These are phyloP conservation scores for Thermothelomyces thermophilus DNA, from an alignment of 2,329 filamentous ascomycete genomes.

Conservation along the genomic window DNA sequence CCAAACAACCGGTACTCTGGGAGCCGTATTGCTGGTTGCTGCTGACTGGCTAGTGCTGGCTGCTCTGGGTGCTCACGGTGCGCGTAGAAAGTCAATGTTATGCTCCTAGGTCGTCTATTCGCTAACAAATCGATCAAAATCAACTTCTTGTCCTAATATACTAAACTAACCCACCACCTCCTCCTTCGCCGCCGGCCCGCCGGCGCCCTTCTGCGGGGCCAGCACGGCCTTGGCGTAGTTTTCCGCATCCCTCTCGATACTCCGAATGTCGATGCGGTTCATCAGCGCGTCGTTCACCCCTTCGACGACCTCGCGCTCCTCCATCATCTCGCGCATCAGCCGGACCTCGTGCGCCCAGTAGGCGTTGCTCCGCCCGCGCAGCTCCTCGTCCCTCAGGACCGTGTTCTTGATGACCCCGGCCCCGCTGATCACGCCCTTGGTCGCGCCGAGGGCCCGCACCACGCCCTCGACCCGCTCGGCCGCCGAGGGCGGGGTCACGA, in stretches of 20 bases:
- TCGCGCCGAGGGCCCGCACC: conserved; percentile 49
- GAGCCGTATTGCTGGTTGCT: too few relatives aligned
- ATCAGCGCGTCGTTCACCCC: conserved; percentile 62
- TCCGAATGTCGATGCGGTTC: conserved; percentile 56
- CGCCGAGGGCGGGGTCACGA: conserved; percentile 54
- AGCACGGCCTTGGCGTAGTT: conserved; percentile 46
- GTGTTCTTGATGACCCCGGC: conserved; percentile 75
- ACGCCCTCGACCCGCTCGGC: conserved; percentile 60
- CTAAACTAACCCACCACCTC: conserved; percentile 8
- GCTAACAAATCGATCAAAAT: too few relatives aligned
- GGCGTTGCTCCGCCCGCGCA: conserved; percentile 58
- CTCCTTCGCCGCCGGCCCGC: conserved; percentile 2
- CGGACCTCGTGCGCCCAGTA: conserved; percentile 80
- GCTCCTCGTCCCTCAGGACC: conserved; percentile 61
- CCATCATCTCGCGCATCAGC: conserved; percentile 67
- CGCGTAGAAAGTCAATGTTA: too few relatives aligned
- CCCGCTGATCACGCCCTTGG: conserved; percentile 63
- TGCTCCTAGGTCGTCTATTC: too few relatives aligned
- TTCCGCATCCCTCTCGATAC: conserved; percentile 58
- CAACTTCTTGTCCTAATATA: too few relatives aligned
- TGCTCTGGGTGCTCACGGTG: too few relatives aligned
- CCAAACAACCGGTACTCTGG: too few relatives aligned
- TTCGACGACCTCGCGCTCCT: conserved; percentile 68
- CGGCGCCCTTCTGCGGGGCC: conserved; percentile 22
- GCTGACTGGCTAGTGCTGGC: too few relatives aligned